Conservation (phyloP, 345 rosid genomes). For the Diplotaxis tenuifolia region DNA sequence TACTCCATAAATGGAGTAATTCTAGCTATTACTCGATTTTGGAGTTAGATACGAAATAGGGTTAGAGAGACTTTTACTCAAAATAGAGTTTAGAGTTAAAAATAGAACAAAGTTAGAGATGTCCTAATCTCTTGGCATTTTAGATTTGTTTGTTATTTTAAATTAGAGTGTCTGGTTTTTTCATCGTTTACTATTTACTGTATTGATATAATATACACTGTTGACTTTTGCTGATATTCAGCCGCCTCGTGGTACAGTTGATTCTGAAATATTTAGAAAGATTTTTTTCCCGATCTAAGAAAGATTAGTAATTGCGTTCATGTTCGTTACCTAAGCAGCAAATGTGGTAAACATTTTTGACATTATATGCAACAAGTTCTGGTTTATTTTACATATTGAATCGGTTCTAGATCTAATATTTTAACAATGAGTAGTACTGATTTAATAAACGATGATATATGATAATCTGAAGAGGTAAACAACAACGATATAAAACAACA, state of each 20-base stretch:
- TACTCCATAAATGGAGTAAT: too few species aligned
- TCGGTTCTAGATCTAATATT: neutral
- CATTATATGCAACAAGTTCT: neutral
- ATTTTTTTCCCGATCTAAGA: neutral
- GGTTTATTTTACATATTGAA: neutral
- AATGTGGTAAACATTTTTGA: neutral
- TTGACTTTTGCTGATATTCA: conserved; percentile 20
- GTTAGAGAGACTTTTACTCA: too few species aligned
- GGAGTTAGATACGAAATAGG: too few species aligned
- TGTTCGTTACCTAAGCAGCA: neutral
- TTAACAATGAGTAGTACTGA: neutral
- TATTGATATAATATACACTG: neutral
- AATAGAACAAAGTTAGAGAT: too few species aligned
- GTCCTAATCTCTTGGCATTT: too few species aligned
- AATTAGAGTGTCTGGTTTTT: too few species aligned
- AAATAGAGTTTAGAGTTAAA: too few species aligned
- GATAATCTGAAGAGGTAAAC: neutral
- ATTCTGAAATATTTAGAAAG: neutral
- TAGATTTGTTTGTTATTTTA: too few species aligned
- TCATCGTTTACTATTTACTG: conserved; percentile 1
- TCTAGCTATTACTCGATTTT: too few species aligned
- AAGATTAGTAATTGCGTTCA: neutral
- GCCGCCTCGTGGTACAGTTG: conserved; percentile 12
- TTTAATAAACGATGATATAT: neutral
- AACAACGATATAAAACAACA: conserved; percentile 15